A percentile compares a stretch with the other conserved stretches of the same genome.
Evolutionary conservation across 2,329 filamentous ascomycete genomes (phyloP).

Genomic region (Ophiocordyceps camponoti-leonardi): DNA sequence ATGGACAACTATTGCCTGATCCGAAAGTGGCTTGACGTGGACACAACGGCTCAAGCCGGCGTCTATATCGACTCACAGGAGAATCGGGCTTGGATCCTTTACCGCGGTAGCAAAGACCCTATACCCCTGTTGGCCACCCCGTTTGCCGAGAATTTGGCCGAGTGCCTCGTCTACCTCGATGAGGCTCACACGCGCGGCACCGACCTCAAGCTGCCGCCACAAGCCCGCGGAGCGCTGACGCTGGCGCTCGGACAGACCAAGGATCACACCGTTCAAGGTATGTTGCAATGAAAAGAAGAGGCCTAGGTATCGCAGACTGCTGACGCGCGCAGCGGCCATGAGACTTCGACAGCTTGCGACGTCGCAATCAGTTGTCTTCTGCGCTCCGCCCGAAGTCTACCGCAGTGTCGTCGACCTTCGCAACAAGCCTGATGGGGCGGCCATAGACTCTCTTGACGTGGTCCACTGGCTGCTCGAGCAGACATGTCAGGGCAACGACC

Average conservation of each 20-base stretch:
- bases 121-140: slow-evolving; percentile 34
- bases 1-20: slow-evolving; percentile 35
- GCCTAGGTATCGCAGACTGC: no score
- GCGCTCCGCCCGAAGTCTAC: slow-evolving; percentile 42
- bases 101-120: slow-evolving; percentile 18
- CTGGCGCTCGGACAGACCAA: slow-evolving; percentile 39
- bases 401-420: slow-evolving; percentile 36
- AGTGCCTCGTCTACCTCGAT: slow-evolving; percentile 36
- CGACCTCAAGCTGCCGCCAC: slow-evolving; percentile 34
- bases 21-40: slow-evolving; percentile 29
- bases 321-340: slow-evolving; percentile 39
- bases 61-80: slow-evolving; percentile 30
- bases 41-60: slow-evolving; percentile 26
- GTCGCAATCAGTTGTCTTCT: slow-evolving; percentile 37
- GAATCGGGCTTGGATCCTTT: slow-evolving; percentile 7
- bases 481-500: slow-evolving; percentile 41
- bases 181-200: slow-evolving; percentile 37
- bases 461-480: slow-evolving; percentile 46
- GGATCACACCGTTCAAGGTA: slow-evolving; percentile 43
- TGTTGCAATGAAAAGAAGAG: background rate
- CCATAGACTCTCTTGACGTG: slow-evolving; percentile 6
- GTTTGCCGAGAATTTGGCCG: slow-evolving; percentile 31
- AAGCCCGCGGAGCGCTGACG: slow-evolving; percentile 34
- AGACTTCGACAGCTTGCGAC: slow-evolving; percentile 38
- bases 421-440: slow-evolving; percentile 1